Conservation (phyloP, 129 eudicot genomes). For the Apium graveolens region DNA sequence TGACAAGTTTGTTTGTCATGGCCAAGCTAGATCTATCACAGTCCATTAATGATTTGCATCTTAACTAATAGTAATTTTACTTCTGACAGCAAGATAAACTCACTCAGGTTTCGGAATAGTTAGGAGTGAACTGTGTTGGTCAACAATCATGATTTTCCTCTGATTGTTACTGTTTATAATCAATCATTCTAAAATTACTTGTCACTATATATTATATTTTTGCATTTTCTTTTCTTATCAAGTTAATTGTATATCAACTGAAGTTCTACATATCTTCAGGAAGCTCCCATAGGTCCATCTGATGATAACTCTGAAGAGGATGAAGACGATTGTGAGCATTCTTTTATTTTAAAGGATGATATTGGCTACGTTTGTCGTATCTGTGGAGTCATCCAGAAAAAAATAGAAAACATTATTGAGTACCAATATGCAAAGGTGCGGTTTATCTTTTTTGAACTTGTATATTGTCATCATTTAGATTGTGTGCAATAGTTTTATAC, state of each 20-base stretch:
- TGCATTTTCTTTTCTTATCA: background rate
- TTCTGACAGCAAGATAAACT: background rate
- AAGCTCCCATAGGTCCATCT: conserved; percentile 20
- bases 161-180: background rate
- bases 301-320: conserved; percentile 27
- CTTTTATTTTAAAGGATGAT: conserved; percentile 77
- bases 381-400: conserved; percentile 66
- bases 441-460: background rate
- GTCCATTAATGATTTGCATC: background rate
- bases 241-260: conserved; percentile 4
- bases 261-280: conserved; percentile 35
- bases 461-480: background rate
- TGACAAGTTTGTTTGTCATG: background rate
- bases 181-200: background rate
- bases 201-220: background rate
- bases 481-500: background rate
- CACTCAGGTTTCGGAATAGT: background rate
- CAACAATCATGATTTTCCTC: background rate
- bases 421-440: conserved; percentile 69
- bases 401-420: conserved; percentile 73
- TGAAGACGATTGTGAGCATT: conserved; percentile 81
- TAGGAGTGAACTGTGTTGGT: background rate
- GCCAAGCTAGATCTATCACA: background rate
- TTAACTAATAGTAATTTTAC: background rate
- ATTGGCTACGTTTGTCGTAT: conserved; percentile 85